Evolutionary conservation across 345 rosid genomes (phyloP), one percentile per base, ranked within the genome.

Genomic region (Lagerstroemia speciosa): DNA sequence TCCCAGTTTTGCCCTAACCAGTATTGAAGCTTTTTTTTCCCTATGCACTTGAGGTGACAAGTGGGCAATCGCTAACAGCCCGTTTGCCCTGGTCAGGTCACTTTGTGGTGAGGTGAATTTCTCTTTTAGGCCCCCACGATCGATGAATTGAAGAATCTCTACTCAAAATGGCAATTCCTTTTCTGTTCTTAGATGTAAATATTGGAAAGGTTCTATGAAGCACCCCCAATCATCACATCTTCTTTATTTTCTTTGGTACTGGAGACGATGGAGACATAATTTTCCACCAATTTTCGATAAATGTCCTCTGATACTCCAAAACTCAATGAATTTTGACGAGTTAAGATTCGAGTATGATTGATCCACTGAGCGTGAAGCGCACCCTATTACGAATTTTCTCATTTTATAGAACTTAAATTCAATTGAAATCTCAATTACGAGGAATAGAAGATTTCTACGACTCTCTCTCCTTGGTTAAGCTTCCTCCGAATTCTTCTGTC

Each of bases 21-120:
- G 22, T 12, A 29, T 14, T 63, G 5, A 36, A 36, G 73, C 58
- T 69, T 55, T 48, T 55, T 66, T 64, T 11, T 26, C 38, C 40
- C 67, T 72, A 69, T 64, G 58, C 69, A 79, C 72, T 74, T 12
- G 55, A 48, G 3, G 16, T 48, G 55, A 48, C 55, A 19, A 19
- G 24, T 48, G 24, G 1, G 24, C 55, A 48, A n/a, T 46, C n/a
- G n/a, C 53, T 46, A 46, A 16, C 1, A 48, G 7, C n/a, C 24
- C n/a, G 8, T 19, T 48, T 41, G 46, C 46, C 46, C 46, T 41
- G 24, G 20, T 48, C 24, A 45, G 50, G 50, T 8, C 62, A 46
- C 15, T 24, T 3, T 7, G 24, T 46, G 70, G 65, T 62, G 71
- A 71, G 72, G 78, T 40, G 46, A 71, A 64, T 78, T 75, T 43